Conservation (phyloP, 169 alveolate genomes). For the Prorocentrum cordatum region DNA sequence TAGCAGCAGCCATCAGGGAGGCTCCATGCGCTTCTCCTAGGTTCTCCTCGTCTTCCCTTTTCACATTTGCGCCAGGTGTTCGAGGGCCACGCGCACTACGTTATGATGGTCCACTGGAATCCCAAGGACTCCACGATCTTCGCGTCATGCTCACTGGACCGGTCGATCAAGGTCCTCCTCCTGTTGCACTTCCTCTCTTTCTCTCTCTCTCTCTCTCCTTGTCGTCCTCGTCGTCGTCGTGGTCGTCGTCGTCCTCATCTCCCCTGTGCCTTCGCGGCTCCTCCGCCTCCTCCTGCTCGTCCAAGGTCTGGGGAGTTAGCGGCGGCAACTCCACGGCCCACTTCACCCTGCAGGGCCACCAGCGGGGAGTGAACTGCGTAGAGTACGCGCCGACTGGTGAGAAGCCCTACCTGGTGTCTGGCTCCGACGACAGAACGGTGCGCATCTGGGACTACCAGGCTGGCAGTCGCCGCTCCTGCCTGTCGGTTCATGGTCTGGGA, state of each 20-base stretch:
- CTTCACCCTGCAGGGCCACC: conserved; percentile 94
- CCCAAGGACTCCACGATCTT: conserved; percentile 93
- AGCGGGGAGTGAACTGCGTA: conserved; percentile 95
- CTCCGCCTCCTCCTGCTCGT: too few relatives aligned
- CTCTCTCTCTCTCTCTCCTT: too few relatives aligned
- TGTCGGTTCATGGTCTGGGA: too few relatives aligned
- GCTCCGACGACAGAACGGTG: conserved; percentile 55
- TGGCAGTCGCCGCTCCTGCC: too few relatives aligned
- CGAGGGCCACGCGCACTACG: conserved; percentile 96
- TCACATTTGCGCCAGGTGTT: conserved; percentile 79
- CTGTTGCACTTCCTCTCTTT: too few relatives aligned
- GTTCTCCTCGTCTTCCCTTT: too few relatives aligned
- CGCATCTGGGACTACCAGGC: conserved; percentile 67
- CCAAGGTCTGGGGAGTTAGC: conserved; percentile 54
- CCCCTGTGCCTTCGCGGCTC: too few relatives aligned
- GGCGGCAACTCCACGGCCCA: conserved; percentile 71
- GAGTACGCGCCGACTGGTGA: conserved; percentile 79
- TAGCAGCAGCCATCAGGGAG: too few relatives aligned
- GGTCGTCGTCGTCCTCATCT: too few relatives aligned
- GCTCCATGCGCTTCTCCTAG: too few relatives aligned
- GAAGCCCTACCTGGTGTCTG: conserved; percentile 67
- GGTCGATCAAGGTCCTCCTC: conserved; percentile 89
- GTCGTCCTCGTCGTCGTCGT: too few relatives aligned
- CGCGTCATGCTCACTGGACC: conserved; percentile 93
- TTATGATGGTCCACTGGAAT: conserved; percentile 94